Percentiles rank a stretch among this genome's conserved stretches.
Evolutionary conservation across 1,284 basidiomycete species (phyloP).

Genomic region (Puccinia polysora): DNA sequence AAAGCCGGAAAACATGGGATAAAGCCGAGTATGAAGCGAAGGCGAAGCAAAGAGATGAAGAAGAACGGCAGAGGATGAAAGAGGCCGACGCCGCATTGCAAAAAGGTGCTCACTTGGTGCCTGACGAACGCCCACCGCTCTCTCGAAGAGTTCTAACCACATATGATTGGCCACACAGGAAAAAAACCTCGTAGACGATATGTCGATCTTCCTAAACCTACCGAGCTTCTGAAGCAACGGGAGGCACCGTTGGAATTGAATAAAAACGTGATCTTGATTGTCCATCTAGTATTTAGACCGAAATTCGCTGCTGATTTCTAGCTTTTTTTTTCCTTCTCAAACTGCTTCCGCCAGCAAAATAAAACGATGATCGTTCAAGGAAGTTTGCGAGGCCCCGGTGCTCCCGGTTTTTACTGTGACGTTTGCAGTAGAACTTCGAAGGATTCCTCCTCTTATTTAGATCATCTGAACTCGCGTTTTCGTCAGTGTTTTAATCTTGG

Average conservation of each 20-base stretch:
- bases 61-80: slow-evolving; percentile 46
- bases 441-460: slow-evolving; percentile 85
- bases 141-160: slow-evolving; percentile 26
- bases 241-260: slow-evolving; percentile 75
- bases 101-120: slow-evolving; percentile 44
- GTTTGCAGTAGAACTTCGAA: slow-evolving; percentile 84
- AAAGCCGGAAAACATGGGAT: slow-evolving; percentile 48
- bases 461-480: slow-evolving; percentile 89
- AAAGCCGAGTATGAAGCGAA: slow-evolving; percentile 49
- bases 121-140: background rate
- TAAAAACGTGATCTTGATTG: slow-evolving; percentile 62
- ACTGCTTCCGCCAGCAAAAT: slow-evolving; percentile 56
- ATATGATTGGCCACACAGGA: too few species aligned
- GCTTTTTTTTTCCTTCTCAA: background rate
- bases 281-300: background rate
- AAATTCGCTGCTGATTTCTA: background rate
- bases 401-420: slow-evolving; percentile 88
- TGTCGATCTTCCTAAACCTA: slow-evolving; percentile 75
- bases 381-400: slow-evolving; percentile 66
- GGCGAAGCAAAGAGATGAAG: slow-evolving; percentile 49
- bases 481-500: slow-evolving; percentile 59
- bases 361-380: slow-evolving; percentile 87
- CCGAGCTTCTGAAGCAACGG: slow-evolving; percentile 78
- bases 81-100: slow-evolving; percentile 45
- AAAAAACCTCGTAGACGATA: slow-evolving; percentile 64